Percentiles rank a stretch among this genome's conserved stretches.
phyloP scores from a whole-genome alignment of 768 basidiomycete species.

The Sutorius australiensis region DNA sequence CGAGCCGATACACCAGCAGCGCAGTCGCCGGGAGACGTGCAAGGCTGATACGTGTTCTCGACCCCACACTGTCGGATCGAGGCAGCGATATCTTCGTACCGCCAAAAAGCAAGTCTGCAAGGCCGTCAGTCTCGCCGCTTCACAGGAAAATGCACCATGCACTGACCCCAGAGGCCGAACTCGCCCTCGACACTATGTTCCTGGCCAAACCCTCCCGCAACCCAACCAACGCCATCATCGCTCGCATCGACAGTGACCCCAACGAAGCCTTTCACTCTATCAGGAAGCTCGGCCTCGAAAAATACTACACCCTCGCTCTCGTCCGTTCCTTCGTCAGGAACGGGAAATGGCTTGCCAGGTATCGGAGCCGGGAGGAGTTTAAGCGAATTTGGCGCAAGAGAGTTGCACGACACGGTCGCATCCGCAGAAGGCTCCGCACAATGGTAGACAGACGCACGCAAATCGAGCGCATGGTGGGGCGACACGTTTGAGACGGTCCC shows the following conservation, averaged over 20 bases:
- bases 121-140: conserved; percentile 8
- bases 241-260: conserved; percentile 49
- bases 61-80: conserved; percentile 24
- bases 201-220: conserved; percentile 51
- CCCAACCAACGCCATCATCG: conserved; percentile 56
- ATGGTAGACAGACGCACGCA: conserved; percentile 45
- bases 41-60: conserved; percentile 46
- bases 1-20: conserved; percentile 61
- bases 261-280: conserved; percentile 38
- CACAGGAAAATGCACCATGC: background rate
- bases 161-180: conserved; percentile 42
- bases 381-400: conserved; percentile 44
- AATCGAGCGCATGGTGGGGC: conserved; percentile 44
- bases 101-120: conserved; percentile 41
- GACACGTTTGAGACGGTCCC: conserved; percentile 51
- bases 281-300: conserved; percentile 49
- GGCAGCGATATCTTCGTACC: conserved; percentile 33
- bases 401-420: conserved; percentile 32
- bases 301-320: conserved; percentile 72
- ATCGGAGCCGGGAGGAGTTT: conserved; percentile 63
- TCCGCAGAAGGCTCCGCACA: conserved; percentile 36
- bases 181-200: conserved; percentile 32
- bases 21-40: conserved; percentile 57
- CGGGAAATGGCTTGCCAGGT: conserved; percentile 54
- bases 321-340: conserved; percentile 63